Conservation (phyloP, 2,329 filamentous ascomycete genomes). For the Beauveria medogensis region DNA sequence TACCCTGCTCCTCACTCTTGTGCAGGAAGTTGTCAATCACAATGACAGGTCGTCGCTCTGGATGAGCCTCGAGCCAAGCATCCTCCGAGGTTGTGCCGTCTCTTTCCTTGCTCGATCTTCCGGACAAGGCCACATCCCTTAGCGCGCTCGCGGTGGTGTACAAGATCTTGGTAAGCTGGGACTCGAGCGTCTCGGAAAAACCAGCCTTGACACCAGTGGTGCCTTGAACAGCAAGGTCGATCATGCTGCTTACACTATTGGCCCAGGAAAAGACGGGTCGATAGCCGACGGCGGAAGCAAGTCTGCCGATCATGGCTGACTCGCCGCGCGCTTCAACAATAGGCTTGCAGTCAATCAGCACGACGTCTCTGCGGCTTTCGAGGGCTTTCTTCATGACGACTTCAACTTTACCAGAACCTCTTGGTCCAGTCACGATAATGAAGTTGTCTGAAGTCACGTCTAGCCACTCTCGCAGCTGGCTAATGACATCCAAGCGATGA, state of each 20-base stretch:
- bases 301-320: conserved; percentile 70
- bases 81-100: conserved; percentile 69
- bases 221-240: conserved; percentile 87
- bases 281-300: conserved; percentile 80
- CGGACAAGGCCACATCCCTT: conserved; percentile 65
- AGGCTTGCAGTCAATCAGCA: conserved; percentile 87
- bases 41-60: conserved; percentile 72
- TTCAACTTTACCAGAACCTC: conserved; percentile 85
- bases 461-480: conserved; percentile 76
- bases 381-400: conserved; percentile 80
- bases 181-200: conserved; percentile 86
- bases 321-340: conserved; percentile 89
- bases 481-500: conserved; percentile 73
- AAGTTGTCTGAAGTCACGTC: conserved; percentile 86
- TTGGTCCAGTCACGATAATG: conserved; percentile 85
- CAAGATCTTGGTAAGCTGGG: conserved; percentile 81
- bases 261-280: conserved; percentile 92
- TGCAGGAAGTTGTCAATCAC: conserved; percentile 89
- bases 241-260: conserved; percentile 85
- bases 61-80: conserved; percentile 83
- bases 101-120: conserved; percentile 62
- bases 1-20: conserved; percentile 55
- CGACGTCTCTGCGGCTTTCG: conserved; percentile 64
- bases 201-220: conserved; percentile 91
- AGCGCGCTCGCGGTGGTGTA: conserved; percentile 75